phyloP scores from a whole-genome alignment of 2,329 filamentous ascomycete genomes.

The Endocalyx cinctus region DNA sequence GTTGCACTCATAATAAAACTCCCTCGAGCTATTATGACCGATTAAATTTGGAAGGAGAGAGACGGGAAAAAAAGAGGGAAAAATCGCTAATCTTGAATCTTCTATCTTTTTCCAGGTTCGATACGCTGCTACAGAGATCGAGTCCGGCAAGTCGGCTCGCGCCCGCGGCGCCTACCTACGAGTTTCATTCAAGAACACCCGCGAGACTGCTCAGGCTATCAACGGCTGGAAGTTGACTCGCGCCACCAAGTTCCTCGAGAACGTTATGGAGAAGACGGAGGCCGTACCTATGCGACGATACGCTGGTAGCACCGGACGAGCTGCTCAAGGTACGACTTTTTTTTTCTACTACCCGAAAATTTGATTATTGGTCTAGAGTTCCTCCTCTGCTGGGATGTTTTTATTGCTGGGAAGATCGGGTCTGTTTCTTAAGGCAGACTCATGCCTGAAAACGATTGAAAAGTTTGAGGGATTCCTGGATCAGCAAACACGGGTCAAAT shows the following conservation, averaged over 20 bases:
- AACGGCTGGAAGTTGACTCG: slow-evolving; percentile 98
- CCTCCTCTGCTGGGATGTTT: too few species aligned
- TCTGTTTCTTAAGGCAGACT: too few species aligned
- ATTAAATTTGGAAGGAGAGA: background rate
- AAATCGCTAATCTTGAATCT: background rate
- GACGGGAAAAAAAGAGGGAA: background rate
- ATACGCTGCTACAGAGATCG: slow-evolving; percentile 89
- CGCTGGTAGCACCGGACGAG: slow-evolving; percentile 90
- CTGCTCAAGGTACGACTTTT: slow-evolving; percentile 86
- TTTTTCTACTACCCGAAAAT: too few species aligned
- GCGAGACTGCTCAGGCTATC: slow-evolving; percentile 98
- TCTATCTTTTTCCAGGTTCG: too few species aligned
- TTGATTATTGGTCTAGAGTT: too few species aligned
- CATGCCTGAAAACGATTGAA: too few species aligned
- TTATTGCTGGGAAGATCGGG: too few species aligned
- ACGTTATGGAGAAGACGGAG: slow-evolving; percentile 96
- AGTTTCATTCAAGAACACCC: slow-evolving; percentile 99
- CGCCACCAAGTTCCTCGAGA: slow-evolving; percentile 94
- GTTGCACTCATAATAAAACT: too few species aligned
- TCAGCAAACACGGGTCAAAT: too few species aligned
- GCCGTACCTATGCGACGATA: slow-evolving; percentile 98
- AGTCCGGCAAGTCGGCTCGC: slow-evolving; percentile 89
- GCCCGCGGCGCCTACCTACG: slow-evolving; percentile 98
- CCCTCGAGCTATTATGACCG: too few species aligned
- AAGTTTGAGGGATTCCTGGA: too few species aligned